phyloP scores from a whole-genome alignment of 495 filamentous ascomycete species.

The Pyronema domesticum region DNA sequence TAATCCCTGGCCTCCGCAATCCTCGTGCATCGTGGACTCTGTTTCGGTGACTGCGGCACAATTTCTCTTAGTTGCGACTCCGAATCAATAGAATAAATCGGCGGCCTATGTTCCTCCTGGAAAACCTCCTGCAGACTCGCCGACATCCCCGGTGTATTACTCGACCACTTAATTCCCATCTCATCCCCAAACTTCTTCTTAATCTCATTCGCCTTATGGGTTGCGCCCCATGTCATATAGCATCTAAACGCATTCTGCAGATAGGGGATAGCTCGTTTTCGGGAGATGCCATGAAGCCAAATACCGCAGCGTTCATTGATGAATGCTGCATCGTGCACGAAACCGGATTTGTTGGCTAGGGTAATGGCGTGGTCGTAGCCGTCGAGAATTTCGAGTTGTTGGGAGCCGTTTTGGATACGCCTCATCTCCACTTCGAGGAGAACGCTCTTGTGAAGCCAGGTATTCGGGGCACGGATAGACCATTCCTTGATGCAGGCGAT shows the following conservation, averaged over 20 bases:
- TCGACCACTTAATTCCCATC: neutral
- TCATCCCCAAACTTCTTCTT: constrained; percentile 19
- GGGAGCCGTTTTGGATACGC: constrained; percentile 8
- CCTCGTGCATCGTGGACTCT: constrained; percentile 18
- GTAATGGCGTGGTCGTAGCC: constrained; percentile 23
- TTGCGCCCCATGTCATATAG: constrained; percentile 21
- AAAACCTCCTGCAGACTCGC: no score
- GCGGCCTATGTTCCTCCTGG: neutral
- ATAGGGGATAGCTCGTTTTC: constrained; percentile 19
- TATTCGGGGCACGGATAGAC: constrained; percentile 18
- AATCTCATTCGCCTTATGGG: constrained; percentile 21
- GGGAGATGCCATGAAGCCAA: constrained; percentile 19
- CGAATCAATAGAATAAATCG: neutral
- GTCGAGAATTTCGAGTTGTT: constrained; percentile 22
- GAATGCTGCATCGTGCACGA: constrained; percentile 23
- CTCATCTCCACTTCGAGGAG: constrained; percentile 20
- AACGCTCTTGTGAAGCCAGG: constrained; percentile 22
- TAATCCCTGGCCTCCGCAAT: constrained; percentile 14
- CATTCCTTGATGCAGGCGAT: constrained; percentile 18
- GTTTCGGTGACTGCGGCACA: constrained; percentile 12
- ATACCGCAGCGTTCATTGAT: constrained; percentile 21
- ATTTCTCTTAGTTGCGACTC: neutral
- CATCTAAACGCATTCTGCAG: constrained; percentile 21
- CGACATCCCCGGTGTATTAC: no score
- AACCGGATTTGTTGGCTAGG: constrained; percentile 16